These are phyloP conservation scores for Phytophthora podocarpi DNA, from an alignment of 352 stramenopile genomes.

Conservation along the genomic window DNA sequence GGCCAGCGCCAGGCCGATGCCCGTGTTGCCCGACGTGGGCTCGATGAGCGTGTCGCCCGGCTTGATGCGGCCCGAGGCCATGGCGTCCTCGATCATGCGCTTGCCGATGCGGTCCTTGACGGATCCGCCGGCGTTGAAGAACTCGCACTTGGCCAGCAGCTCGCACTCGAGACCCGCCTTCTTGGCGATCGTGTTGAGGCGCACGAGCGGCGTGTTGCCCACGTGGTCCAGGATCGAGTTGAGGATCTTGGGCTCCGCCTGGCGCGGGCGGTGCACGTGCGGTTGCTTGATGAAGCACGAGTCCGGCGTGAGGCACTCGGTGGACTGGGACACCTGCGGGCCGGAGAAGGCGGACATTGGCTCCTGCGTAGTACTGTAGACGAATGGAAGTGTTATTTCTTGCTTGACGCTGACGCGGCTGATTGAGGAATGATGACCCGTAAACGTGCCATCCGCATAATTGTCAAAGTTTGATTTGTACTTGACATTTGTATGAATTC, in stretches of 20 bases:
- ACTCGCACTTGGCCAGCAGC: constrained; percentile 96
- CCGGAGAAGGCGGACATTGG: constrained; percentile 17
- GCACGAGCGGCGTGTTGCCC: constrained; percentile 95
- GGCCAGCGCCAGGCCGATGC: constrained; percentile 97
- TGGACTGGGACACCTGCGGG: constrained; percentile 36
- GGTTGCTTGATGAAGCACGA: constrained; percentile 72
- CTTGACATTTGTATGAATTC: background rate
- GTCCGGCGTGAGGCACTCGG: constrained; percentile 50
- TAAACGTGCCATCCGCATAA: too few relatives aligned
- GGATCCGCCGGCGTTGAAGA: constrained; percentile 95
- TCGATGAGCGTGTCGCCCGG: constrained; percentile 96
- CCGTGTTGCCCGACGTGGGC: constrained; percentile 97
- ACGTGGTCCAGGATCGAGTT: constrained; percentile 94
- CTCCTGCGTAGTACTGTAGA: too few relatives aligned
- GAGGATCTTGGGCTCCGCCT: constrained; percentile 84
- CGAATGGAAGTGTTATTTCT: background rate
- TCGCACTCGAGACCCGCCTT: constrained; percentile 94
- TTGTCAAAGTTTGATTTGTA: background rate
- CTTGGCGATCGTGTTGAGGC: constrained; percentile 93
- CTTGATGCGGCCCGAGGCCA: constrained; percentile 91
- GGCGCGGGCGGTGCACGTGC: constrained; percentile 68
- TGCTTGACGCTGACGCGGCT: constrained; percentile 14
- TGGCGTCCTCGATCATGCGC: constrained; percentile 94
- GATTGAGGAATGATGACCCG: constrained; percentile 23
- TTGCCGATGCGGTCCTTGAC: constrained; percentile 93